Percentiles rank a stretch among this genome's conserved stretches.
Evolutionary conservation across 2,329 filamentous ascomycete species (phyloP).

Genomic region (Diaporthe ilicicola): DNA sequence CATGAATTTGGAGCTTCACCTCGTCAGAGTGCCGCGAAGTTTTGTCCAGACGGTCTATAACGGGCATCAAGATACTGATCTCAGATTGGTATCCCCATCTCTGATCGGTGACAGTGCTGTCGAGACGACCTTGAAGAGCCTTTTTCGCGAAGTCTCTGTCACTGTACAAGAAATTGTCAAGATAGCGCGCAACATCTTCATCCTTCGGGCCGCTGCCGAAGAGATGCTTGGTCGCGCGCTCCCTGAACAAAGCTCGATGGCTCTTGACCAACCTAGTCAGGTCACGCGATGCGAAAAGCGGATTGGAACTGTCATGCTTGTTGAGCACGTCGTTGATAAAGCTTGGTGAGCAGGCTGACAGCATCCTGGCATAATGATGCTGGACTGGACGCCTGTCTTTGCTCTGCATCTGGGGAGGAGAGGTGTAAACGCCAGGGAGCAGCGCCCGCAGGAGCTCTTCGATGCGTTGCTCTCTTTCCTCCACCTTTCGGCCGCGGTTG

Average conservation of each 20-base stretch:
- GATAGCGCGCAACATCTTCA: background rate
- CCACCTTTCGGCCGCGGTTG: background rate
- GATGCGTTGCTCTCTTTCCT: constrained; percentile 1
- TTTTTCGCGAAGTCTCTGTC: constrained; percentile 16
- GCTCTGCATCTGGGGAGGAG: background rate
- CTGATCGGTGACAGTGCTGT: constrained; percentile 10
- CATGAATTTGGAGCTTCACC: background rate
- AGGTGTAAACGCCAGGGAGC: constrained; percentile 20
- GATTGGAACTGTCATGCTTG: constrained; percentile 8
- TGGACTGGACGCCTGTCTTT: constrained; percentile 26
- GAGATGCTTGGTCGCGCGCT: constrained; percentile 9
- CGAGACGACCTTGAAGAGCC: constrained; percentile 10
- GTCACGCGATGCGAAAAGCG: constrained; percentile 15
- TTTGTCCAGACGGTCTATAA: background rate
- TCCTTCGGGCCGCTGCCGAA: background rate
- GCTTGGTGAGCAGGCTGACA: constrained; percentile 10
- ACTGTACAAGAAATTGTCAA: background rate
- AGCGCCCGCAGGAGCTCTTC: constrained; percentile 20
- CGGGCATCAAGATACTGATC: constrained; percentile 1
- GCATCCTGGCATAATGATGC: constrained; percentile 19
- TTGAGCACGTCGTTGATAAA: constrained; percentile 19
- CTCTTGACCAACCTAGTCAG: background rate
- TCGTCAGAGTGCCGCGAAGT: background rate
- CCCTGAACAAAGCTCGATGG: background rate
- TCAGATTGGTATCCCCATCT: constrained; percentile 13